A percentile compares a stretch with the other conserved stretches of the same genome.
Conservation (phyloP, 116 monocot genomes). For the Papilionanthe hybrid region DNA sequence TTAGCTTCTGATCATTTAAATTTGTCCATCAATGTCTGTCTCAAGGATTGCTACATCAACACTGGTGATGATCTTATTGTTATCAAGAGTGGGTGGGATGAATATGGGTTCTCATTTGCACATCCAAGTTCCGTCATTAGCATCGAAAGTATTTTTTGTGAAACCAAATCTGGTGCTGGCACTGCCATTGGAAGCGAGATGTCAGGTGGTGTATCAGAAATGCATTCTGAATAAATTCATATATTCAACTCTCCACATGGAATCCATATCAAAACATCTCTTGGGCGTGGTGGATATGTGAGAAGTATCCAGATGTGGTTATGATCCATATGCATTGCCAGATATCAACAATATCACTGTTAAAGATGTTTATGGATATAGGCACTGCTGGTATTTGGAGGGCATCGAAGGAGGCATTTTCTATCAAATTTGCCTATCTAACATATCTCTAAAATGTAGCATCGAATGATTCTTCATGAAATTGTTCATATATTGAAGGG, state of each 20-base stretch:
- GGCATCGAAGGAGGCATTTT: slow-evolving; percentile 46
- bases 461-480: slow-evolving; percentile 17
- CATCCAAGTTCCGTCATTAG: slow-evolving; percentile 25
- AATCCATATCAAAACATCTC: slow-evolving; percentile 42
- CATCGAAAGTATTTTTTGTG: slow-evolving; percentile 13
- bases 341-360: slow-evolving; percentile 20
- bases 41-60: slow-evolving; percentile 36
- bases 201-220: slow-evolving; percentile 38
- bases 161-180: slow-evolving; percentile 20
- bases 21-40: slow-evolving; percentile 28
- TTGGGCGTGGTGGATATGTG: slow-evolving; percentile 40
- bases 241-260: slow-evolving; percentile 30
- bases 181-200: slow-evolving; percentile 53
- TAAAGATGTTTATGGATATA: slow-evolving; percentile 23
- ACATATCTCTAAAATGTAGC: slow-evolving; percentile 32
- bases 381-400: slow-evolving; percentile 19
- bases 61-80: slow-evolving; percentile 25
- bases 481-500: slow-evolving; percentile 45
- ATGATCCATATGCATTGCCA: slow-evolving; percentile 25
- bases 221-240: slow-evolving; percentile 18
- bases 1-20: slow-evolving; percentile 6
- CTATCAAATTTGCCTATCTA: slow-evolving; percentile 52
- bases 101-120: slow-evolving; percentile 29
- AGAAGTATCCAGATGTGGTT: slow-evolving; percentile 30
- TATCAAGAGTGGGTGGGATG: slow-evolving; percentile 46